These are phyloP conservation scores for Anthostomella pinea DNA, from an alignment of 2,329 filamentous ascomycete species.

Conservation along the genomic window DNA sequence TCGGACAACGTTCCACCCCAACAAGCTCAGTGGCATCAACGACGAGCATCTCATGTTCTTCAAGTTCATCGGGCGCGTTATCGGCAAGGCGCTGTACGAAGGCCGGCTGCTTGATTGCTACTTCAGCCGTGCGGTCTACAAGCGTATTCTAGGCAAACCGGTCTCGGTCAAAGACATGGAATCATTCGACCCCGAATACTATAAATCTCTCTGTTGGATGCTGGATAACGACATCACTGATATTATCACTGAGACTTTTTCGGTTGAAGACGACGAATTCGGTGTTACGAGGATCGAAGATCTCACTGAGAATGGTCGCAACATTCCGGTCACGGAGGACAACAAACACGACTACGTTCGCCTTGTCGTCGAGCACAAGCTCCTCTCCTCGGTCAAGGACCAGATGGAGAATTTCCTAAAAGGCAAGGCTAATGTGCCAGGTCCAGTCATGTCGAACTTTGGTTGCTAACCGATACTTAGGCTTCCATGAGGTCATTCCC, in stretches of 20 bases:
- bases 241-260: slow-evolving; percentile 95
- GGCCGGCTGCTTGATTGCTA: slow-evolving; percentile 94
- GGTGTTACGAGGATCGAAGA: slow-evolving; percentile 86
- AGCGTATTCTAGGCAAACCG: slow-evolving; percentile 89
- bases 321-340: slow-evolving; percentile 91
- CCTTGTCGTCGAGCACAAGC: slow-evolving; percentile 87
- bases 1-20: slow-evolving; percentile 97
- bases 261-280: slow-evolving; percentile 90
- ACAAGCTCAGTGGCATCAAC: slow-evolving; percentile 90
- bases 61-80: slow-evolving; percentile 98
- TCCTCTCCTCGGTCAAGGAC: slow-evolving; percentile 87
- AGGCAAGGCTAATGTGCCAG: slow-evolving; percentile 52
- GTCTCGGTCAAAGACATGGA: slow-evolving; percentile 99
- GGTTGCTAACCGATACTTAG: slow-evolving; percentile 41
- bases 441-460: slow-evolving; percentile 7
- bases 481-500: slow-evolving; percentile 98
- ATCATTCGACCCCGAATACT: slow-evolving; percentile 96
- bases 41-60: slow-evolving; percentile 96
- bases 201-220: slow-evolving; percentile 99
- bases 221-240: slow-evolving; percentile 97
- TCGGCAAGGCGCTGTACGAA: slow-evolving; percentile 97
- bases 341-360: slow-evolving; percentile 99
- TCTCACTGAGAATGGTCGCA: slow-evolving; percentile 80
- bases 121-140: slow-evolving; percentile 98
- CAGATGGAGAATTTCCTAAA: slow-evolving; percentile 92